Base-by-base conservation (phyloP, 129 eudicot genomes). In the Flaveria bidentis region DNA sequence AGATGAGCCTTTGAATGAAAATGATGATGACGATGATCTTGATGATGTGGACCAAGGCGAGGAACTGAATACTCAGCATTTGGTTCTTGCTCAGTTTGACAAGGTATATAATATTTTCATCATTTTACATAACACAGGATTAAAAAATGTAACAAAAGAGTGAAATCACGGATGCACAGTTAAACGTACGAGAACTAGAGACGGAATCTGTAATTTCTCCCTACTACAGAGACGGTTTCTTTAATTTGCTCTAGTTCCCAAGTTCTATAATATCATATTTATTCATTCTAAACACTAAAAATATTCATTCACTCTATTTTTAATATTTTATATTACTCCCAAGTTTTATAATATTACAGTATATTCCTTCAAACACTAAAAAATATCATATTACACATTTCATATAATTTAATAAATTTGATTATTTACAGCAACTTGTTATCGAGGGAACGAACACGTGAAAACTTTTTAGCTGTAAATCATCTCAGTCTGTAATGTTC, bases 1-100 rank as follows among this genome's bases (percentile, higher is more conserved):
- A 67, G 98, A 94, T 6, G 93, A 89, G 81, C 90, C 91, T 26
- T 80, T 91, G 82, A 94, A 94, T 53, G 98, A 94, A 77, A 80
- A 94, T 76, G 97, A 95, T 18, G 90, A 86, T 60, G 90, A 86
- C 60, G 99, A 91, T 57, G 97, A 91, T 77, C 67, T 91, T 68
- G 96, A 94, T 83, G 99, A 95, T 72, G 93, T 86, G 56, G 99
- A 86, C 72, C 96, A 95, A 78, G 92, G 93, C 64, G 97, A 89
- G 85, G 96, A 95, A 73, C 89, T 89, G 8, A 95, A 89, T 77
- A 91, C 99, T 23, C 86, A 85, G 49, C 96, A 95, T 80, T 73
- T 91, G 70, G 92, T 95, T 83, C 71, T 95, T 77, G 94, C 99
- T 45, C 96, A 91, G 80, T 91, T 95, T 71, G 97, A 95, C 86